Evolutionary conservation across 116 monocot genomes (phyloP), one percentile per base, ranked within the genome.

Genomic region (Phalaenopsis hybrid): DNA sequence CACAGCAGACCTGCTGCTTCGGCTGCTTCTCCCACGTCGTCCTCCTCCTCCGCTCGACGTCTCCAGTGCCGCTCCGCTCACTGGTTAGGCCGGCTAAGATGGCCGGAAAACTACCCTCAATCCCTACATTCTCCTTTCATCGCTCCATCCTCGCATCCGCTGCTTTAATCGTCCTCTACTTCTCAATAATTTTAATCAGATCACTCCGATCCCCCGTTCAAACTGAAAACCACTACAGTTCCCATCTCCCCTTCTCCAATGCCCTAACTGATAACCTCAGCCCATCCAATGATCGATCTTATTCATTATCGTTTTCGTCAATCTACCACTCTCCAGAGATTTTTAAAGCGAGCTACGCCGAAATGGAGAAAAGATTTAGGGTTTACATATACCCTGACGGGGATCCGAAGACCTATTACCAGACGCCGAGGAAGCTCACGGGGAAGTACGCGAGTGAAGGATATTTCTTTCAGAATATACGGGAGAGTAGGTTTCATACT

Each of bases 401-500:
- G 33, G 94, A 94, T 81, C 92, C 94, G 28, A 84, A 88, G 21
- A 97, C 96, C 21, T 94, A 81, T 81, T 97, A 88, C 80, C 96
- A 97, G 86, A 94, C 96, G 20, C 94, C 92, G 41, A 84, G 96
- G 89, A 97, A 97, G 88, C 81, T 97, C 57, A 97, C 96, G 5
- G 94, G 96, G 18, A 97, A 97, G 92, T 97, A 97, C 83, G 76
- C 94, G 8, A 97, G 96, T 68, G 96, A 97, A 86, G 96, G 96
- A 0, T 97, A 92, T 88, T 97, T 97, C 88, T 94, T 97, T 79
- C 92, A 94, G 87, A 98, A 94, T 85, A 94, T 98, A 70, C 70
- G 90, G 33, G 97, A 98, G 87, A 88, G 94, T 82, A 25, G 81
- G 25, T 94, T 98, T 79, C 86, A 86, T 43, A 98, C 97, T 5